Conservation (phyloP, 768 basidiomycete species). For the Chalciporus piperatus region DNA sequence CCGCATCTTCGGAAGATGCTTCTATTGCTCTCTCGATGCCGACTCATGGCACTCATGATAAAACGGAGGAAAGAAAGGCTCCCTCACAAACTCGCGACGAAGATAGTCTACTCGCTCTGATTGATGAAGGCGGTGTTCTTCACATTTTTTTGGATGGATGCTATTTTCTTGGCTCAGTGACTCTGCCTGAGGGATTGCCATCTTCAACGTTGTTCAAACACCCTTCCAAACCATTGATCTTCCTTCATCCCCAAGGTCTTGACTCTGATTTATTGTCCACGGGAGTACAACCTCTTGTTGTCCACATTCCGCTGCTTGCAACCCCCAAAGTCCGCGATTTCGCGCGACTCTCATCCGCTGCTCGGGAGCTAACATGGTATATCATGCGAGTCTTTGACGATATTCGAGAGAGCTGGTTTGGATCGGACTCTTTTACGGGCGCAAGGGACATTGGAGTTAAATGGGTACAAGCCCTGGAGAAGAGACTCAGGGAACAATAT, state of each 20-base stretch:
- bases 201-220: slow-evolving; percentile 40
- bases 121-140: slow-evolving; percentile 57
- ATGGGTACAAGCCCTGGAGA: slow-evolving; percentile 67
- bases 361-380: slow-evolving; percentile 73
- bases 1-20: slow-evolving; percentile 50
- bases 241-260: slow-evolving; percentile 42
- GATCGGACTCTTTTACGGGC: slow-evolving; percentile 60
- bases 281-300: slow-evolving; percentile 38
- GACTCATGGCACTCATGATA: slow-evolving; percentile 27
- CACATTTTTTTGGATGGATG: slow-evolving; percentile 74
- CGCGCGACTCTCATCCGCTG: slow-evolving; percentile 65
- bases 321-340: slow-evolving; percentile 61
- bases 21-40: slow-evolving; percentile 53
- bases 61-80: slow-evolving; percentile 29
- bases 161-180: slow-evolving; percentile 62
- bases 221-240: slow-evolving; percentile 44
- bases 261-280: slow-evolving; percentile 26
- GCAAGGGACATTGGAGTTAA: slow-evolving; percentile 70
- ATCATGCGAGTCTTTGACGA: slow-evolving; percentile 67
- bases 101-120: slow-evolving; percentile 62
- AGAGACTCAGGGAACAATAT: slow-evolving; percentile 62
- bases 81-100: slow-evolving; percentile 37
- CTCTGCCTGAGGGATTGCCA: slow-evolving; percentile 33
- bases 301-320: slow-evolving; percentile 58
- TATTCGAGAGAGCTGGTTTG: slow-evolving; percentile 71